Conservation (phyloP, 2,329 filamentous ascomycete species). For the Neurospora sp. region DNA sequence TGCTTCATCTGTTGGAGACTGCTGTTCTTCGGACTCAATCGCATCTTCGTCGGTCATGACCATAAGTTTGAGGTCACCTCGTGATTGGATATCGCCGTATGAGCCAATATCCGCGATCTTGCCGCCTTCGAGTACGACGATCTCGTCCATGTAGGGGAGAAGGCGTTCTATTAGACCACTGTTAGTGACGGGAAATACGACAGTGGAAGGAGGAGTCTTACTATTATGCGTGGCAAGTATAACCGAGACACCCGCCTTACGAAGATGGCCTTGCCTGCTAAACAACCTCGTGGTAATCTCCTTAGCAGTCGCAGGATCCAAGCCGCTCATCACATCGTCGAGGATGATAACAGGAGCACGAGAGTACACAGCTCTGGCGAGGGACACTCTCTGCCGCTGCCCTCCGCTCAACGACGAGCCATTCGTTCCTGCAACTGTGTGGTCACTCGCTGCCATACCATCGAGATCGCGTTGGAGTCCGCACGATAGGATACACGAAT, state of each 20-base stretch:
- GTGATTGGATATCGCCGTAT: neutral
- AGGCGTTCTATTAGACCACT: neutral
- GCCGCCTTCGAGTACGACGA: neutral
- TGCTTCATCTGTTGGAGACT: neutral
- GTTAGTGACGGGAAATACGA: neutral
- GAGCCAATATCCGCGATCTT: neutral
- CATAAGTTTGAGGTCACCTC: neutral
- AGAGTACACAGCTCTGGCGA: slow-evolving; percentile 19
- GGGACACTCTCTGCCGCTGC: slow-evolving; percentile 15
- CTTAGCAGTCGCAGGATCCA: slow-evolving; percentile 13
- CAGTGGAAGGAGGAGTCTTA: neutral
- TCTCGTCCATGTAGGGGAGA: neutral
- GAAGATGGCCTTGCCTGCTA: slow-evolving; percentile 2
- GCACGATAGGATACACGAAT: slow-evolving; percentile 4
- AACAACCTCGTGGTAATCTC: slow-evolving; percentile 5
- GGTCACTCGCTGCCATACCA: slow-evolving; percentile 6
- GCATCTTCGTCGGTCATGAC: neutral
- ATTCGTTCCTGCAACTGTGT: slow-evolving; percentile 9
- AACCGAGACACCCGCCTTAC: slow-evolving; percentile 5
- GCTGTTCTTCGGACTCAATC: neutral
- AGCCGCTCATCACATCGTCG: slow-evolving; percentile 18
- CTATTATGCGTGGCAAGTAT: slow-evolving; percentile 9
- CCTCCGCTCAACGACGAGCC: slow-evolving; percentile 13
- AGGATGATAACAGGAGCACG: slow-evolving; percentile 13
- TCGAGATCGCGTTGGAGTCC: slow-evolving; percentile 8